phyloP scores from a whole-genome alignment of 73 alveolate genomes.

The Paramecium pentaurelia region DNA sequence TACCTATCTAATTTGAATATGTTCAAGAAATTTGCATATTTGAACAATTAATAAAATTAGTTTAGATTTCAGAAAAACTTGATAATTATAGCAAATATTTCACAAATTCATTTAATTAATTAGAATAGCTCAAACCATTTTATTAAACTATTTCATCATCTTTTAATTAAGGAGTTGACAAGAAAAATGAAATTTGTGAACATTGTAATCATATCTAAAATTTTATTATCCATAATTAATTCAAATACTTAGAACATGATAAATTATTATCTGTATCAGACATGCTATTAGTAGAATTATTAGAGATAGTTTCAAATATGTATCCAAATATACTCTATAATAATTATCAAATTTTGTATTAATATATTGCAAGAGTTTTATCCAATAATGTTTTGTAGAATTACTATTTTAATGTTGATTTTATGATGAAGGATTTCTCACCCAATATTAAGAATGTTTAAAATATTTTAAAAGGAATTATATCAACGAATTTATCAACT shows the following conservation, averaged over 20 bases:
- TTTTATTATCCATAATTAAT: background rate
- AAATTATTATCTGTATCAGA: background rate
- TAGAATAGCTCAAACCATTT: background rate
- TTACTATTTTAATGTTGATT: background rate
- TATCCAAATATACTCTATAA: background rate
- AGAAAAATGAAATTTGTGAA: background rate
- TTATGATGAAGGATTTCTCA: background rate
- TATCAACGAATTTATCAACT: background rate
- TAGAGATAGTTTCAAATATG: background rate
- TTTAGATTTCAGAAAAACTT: background rate
- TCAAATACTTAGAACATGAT: background rate
- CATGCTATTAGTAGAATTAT: background rate
- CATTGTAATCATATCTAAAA: background rate
- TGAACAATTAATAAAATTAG: background rate
- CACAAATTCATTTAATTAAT: background rate
- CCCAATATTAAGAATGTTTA: background rate
- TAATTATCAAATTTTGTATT: background rate
- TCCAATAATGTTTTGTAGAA: background rate
- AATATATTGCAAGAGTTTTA: background rate
- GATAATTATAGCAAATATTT: background rate
- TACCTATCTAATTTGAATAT: background rate
- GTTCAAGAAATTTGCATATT: background rate
- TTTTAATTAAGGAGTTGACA: background rate
- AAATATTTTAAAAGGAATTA: background rate
- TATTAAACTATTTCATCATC: background rate